phyloP scores from a whole-genome alignment of 345 rosid species.

The Salix caprea region DNA sequence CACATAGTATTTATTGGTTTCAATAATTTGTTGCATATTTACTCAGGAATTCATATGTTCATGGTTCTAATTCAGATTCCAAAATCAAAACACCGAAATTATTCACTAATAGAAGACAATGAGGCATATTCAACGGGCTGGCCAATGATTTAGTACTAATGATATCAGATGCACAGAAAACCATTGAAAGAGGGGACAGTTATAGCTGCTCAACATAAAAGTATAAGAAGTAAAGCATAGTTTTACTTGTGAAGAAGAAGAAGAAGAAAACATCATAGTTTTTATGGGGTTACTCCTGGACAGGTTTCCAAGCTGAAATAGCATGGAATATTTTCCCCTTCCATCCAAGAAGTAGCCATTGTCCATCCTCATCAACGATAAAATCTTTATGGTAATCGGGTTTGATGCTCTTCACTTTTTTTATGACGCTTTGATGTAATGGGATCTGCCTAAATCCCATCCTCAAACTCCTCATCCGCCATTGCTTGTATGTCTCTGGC shows the following conservation, averaged over 20 bases:
- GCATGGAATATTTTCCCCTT: conserved; percentile 70
- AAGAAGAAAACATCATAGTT: background rate
- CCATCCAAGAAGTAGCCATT: conserved; percentile 88
- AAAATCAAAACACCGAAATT: background rate
- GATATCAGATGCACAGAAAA: background rate
- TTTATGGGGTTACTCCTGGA: conserved; percentile 14
- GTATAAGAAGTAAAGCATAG: background rate
- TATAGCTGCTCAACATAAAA: background rate
- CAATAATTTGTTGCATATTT: background rate
- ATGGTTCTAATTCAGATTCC: background rate
- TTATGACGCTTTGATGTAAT: conserved; percentile 45
- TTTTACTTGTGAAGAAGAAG: background rate
- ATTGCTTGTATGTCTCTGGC: conserved; percentile 73
- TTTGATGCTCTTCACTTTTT: conserved; percentile 36
- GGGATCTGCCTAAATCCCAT: conserved; percentile 60
- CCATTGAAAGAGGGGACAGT: background rate
- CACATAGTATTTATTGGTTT: background rate
- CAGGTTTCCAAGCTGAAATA: conserved; percentile 69
- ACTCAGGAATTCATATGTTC: background rate
- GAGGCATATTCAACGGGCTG: background rate
- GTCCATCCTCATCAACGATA: conserved; percentile 52
- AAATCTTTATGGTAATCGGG: conserved; percentile 58
- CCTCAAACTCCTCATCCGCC: conserved; percentile 41
- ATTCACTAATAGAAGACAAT: background rate
- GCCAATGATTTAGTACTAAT: background rate